A percentile compares a stretch with the other conserved stretches of the same genome.
These are phyloP conservation scores for Skeletonema costatum DNA, from an alignment of 108 stramenopile species.

Conservation along the genomic window DNA sequence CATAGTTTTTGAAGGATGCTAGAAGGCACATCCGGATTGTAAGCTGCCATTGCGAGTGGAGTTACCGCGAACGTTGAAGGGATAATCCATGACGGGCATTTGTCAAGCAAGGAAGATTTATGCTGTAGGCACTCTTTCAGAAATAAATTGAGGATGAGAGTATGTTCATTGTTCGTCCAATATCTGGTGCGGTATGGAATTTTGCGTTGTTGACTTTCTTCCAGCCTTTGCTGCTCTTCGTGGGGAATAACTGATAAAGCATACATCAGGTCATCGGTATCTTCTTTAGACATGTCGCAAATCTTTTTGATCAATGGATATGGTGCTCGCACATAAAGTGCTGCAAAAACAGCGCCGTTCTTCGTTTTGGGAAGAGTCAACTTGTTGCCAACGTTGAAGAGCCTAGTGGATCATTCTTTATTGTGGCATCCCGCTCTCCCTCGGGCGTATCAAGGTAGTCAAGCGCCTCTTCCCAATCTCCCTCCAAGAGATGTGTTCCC, in stretches of 20 bases:
- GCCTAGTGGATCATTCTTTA: conserved; percentile 34
- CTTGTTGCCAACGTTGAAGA: neutral
- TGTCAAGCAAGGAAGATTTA: neutral
- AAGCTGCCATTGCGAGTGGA: conserved; percentile 38
- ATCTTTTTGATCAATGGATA: conserved; percentile 18
- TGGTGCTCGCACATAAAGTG: conserved; percentile 35
- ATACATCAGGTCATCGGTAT: conserved; percentile 13
- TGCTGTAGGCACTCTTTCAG: neutral
- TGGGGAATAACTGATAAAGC: conserved; percentile 29
- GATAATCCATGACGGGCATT: conserved; percentile 12
- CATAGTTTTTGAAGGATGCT: conserved; percentile 3
- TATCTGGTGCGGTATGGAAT: conserved; percentile 12
- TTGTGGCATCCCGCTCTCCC: conserved; percentile 17
- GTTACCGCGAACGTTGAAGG: conserved; percentile 1
- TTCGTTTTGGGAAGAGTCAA: conserved; percentile 2
- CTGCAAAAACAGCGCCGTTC: conserved; percentile 22
- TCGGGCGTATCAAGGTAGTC: conserved; percentile 28
- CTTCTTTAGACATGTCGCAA: conserved; percentile 2
- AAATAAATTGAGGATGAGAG: conserved; percentile 12
- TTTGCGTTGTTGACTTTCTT: neutral
- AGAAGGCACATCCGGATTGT: conserved; percentile 38
- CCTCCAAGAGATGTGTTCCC: conserved; percentile 17
- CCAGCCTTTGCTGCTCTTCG: conserved; percentile 21
- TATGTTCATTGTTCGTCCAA: conserved; percentile 15
- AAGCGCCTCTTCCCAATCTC: conserved; percentile 30